Evolutionary conservation across 306 rosid species (phyloP), one percentile per base, ranked within the genome.

Genomic region (Casuarina glauca): DNA sequence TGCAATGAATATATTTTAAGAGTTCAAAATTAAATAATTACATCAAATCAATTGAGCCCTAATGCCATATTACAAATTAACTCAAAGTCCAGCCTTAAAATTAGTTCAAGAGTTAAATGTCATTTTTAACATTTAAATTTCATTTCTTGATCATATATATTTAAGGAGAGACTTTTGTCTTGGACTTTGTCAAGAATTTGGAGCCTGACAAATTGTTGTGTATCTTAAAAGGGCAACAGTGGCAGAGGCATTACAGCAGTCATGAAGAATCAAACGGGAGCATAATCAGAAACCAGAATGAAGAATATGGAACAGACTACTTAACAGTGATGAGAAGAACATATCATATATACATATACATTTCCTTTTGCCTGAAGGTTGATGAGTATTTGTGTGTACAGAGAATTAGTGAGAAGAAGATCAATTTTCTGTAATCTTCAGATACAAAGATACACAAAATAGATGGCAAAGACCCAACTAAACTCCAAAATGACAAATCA

Each of bases 261-360:
- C 32, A 61, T 1, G 43, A 64, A 70, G 13, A 19, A 62, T 32
- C 43, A 70, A 15, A 63, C 73, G 68, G 63, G 74, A 76, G 32
- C 60, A 79, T 57, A 60, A 15, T 67, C 58, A 44, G 64, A 78
- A 36, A 81, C 58, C 72, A 9, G 78, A 84, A 79, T 83, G 85
- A 85, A 79, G 78, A 90, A 70, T 77, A 74, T 78, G 48, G 69
- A 62, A 81, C 75, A 76, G 82, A 81, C 83, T 87, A 80, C 55
- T 73, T 81, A 90, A 86, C 87, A 82, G 85, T 81, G 81, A 84
- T 84, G 76, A 80, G 94, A 86, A 81, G 90, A 87, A 43, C 49
- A 66, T 89, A 87, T 91, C 94, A 93, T 92, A 88, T 86, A 89
- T 81, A 87, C 88, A 85, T 52, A 74, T 79, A 79, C 90, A 86